Evolutionary conservation across 2,329 filamentous ascomycete species (phyloP).

Genomic region (Penicillium sp.): DNA sequence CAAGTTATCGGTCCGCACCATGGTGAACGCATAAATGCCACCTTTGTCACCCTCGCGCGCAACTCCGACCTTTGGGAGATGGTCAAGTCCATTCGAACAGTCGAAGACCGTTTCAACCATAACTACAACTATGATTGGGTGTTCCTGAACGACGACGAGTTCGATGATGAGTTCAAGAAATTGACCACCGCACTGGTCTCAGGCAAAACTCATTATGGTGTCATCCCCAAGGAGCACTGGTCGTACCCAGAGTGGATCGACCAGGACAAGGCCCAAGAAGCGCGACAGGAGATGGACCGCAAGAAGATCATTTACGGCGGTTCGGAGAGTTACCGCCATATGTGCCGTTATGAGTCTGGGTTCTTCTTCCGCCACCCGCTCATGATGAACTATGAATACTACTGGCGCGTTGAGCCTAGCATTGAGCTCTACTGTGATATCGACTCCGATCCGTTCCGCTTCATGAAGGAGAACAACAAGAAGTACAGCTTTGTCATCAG

Average conservation of each 20-base stretch:
- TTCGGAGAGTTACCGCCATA: conserved; percentile 93
- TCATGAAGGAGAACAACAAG: conserved; percentile 91
- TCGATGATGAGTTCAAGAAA: conserved; percentile 87
- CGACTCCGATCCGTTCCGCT: conserved; percentile 90
- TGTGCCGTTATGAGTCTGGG: conserved; percentile 97
- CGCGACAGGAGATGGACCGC: conserved; percentile 86
- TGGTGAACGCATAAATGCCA: conserved; percentile 76
- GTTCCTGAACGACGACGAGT: conserved; percentile 92
- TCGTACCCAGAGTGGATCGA: conserved; percentile 95
- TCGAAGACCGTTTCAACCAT: conserved; percentile 96
- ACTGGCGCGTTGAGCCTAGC: conserved; percentile 97
- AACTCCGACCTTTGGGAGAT: conserved; percentile 96
- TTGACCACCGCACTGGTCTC: conserved; percentile 83
- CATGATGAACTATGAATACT: conserved; percentile 96
- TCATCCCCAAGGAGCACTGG: conserved; percentile 88
- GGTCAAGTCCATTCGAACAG: conserved; percentile 83
- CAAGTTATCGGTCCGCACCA: conserved; percentile 48
- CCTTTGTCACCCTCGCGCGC: conserved; percentile 88
- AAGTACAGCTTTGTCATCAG: conserved; percentile 97
- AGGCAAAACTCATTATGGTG: conserved; percentile 80
- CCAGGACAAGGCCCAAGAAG: conserved; percentile 80
- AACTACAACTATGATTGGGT: conserved; percentile 99
- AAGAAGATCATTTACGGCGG: conserved; percentile 98
- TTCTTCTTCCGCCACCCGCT: conserved; percentile 96
- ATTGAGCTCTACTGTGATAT: conserved; percentile 95